Conservation (phyloP, 2,329 filamentous ascomycete species). For the Diplodia sapinea region DNA sequence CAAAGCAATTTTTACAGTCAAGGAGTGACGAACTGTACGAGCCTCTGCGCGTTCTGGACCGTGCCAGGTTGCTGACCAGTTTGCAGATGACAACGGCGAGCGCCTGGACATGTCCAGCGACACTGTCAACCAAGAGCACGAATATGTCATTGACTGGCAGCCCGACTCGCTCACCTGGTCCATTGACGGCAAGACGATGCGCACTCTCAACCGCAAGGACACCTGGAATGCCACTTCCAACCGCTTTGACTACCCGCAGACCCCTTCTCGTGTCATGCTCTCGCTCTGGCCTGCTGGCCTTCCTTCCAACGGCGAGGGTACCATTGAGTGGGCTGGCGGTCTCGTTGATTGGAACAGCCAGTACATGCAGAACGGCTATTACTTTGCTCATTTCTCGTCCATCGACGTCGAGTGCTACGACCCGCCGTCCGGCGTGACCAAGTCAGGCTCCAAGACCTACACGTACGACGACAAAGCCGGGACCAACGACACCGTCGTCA, state of each 20-base stretch:
- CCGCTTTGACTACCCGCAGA: constrained; percentile 88
- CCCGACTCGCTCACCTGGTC: constrained; percentile 86
- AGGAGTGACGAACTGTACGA: constrained; percentile 86
- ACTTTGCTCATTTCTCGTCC: constrained; percentile 79
- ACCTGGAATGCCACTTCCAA: constrained; percentile 87
- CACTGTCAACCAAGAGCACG: constrained; percentile 80
- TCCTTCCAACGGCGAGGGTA: constrained; percentile 77
- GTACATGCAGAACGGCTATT: constrained; percentile 88
- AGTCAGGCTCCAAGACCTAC: constrained; percentile 69
- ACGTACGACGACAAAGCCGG: constrained; percentile 68
- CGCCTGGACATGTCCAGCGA: constrained; percentile 70
- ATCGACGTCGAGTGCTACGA: constrained; percentile 88
- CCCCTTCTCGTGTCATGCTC: constrained; percentile 86
- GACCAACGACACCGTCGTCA: constrained; percentile 77
- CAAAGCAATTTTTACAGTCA: constrained; percentile 99
- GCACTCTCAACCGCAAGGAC: constrained; percentile 73
- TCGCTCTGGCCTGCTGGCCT: constrained; percentile 96
- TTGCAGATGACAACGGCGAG: constrained; percentile 71
- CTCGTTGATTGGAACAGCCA: constrained; percentile 82
- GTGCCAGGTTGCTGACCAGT: constrained; percentile 33
- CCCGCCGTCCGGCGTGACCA: constrained; percentile 72
- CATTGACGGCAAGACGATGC: constrained; percentile 79
- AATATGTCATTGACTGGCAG: constrained; percentile 92
- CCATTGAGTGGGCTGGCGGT: constrained; percentile 90
- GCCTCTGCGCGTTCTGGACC: background rate